phyloP scores from a whole-genome alignment of 2,329 filamentous ascomycete genomes.

The Coleophoma eucalyptorum region DNA sequence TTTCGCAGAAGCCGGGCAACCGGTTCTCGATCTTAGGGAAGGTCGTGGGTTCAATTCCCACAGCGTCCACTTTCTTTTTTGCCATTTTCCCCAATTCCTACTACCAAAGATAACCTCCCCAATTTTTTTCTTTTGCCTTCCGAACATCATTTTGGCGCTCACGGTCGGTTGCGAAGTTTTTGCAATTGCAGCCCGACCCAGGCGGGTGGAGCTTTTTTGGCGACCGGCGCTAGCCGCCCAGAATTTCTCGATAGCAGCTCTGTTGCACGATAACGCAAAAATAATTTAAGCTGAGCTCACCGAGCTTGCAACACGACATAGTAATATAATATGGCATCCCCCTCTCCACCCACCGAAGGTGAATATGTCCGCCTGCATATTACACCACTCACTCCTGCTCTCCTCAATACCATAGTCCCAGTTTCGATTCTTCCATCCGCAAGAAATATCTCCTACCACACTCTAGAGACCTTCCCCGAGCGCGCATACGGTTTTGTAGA shows the following conservation, averaged over 20 bases:
- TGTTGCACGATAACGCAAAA: neutral
- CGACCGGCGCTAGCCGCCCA: neutral
- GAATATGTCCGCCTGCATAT: slow-evolving; percentile 70
- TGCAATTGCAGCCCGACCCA: too few species aligned
- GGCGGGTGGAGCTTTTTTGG: too few species aligned
- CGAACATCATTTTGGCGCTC: too few species aligned
- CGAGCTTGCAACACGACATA: neutral
- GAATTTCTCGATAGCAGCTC: neutral
- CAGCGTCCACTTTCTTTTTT: slow-evolving; percentile 24
- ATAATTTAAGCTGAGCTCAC: too few species aligned
- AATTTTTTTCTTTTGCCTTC: too few species aligned
- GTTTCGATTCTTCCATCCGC: slow-evolving; percentile 62
- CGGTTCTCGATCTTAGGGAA: slow-evolving; percentile 24
- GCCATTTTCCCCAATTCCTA: neutral
- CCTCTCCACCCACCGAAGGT: neutral
- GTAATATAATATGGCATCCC: neutral
- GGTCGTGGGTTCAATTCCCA: slow-evolving; percentile 37
- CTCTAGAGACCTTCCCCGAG: slow-evolving; percentile 83
- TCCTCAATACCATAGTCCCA: slow-evolving; percentile 70
- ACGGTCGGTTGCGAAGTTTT: too few species aligned
- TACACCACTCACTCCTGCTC: slow-evolving; percentile 73
- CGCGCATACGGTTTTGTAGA: slow-evolving; percentile 88
- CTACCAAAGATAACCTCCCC: too few species aligned
- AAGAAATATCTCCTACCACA: slow-evolving; percentile 84
- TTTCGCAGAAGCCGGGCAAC: slow-evolving; percentile 26